Conservation (phyloP, 345 rosid genomes). For the Populus tremula region DNA sequence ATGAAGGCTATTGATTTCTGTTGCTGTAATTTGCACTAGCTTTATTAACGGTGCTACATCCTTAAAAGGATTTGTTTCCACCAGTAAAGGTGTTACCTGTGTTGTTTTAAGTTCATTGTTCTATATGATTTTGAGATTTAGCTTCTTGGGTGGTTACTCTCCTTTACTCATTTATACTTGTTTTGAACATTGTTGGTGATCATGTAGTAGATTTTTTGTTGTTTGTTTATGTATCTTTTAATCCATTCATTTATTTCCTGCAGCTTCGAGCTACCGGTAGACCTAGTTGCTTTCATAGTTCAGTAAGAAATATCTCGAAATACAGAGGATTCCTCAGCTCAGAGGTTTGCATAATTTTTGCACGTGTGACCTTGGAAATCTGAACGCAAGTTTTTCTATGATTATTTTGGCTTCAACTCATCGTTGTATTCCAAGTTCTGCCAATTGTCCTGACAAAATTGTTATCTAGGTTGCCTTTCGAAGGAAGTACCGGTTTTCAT, state of each 20-base stretch:
- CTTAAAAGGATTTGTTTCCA: background rate
- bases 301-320: constrained; percentile 38
- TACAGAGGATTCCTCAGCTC: constrained; percentile 42
- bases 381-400: background rate
- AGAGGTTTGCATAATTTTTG: constrained; percentile 46
- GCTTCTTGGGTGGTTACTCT: background rate
- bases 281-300: constrained; percentile 32
- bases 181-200: background rate
- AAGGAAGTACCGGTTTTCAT: constrained; percentile 37
- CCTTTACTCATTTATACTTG: background rate
- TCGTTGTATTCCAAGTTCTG: background rate
- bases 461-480: constrained; percentile 39
- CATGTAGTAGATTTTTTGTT: background rate
- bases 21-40: background rate
- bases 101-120: background rate
- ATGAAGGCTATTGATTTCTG: background rate
- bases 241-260: constrained; percentile 10
- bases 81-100: background rate
- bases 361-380: background rate
- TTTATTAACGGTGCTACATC: background rate
- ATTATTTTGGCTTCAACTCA: background rate
- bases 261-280: constrained; percentile 40
- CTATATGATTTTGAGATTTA: background rate
- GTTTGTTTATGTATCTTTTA: background rate
- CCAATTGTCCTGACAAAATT: background rate